A percentile compares a stretch with the other conserved stretches of the same genome.
These are phyloP conservation scores for Metarhizium brunneum DNA, from an alignment of 2,329 filamentous ascomycete genomes.

Conservation along the genomic window DNA sequence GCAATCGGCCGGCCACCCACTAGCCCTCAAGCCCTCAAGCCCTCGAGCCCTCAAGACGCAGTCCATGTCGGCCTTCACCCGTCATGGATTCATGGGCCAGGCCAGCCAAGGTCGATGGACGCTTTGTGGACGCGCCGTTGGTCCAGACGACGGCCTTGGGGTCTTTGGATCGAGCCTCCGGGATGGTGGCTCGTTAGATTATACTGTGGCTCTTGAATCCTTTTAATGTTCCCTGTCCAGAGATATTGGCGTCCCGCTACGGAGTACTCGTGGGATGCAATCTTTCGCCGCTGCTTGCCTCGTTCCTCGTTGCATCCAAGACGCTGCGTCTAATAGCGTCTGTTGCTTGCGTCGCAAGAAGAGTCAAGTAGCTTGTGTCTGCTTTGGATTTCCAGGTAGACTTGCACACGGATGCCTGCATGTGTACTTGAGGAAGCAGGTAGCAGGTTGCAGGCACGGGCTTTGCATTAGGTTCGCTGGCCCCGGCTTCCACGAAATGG, in stretches of 20 bases:
- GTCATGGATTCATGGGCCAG: neutral
- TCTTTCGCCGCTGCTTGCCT: neutral
- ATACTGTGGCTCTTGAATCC: neutral
- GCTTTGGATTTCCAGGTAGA: neutral
- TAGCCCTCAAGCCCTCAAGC: too few species aligned
- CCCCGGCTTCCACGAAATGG: neutral
- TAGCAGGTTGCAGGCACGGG: neutral
- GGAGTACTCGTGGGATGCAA: too few species aligned
- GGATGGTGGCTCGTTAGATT: conserved; percentile 7
- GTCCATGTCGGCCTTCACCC: too few species aligned
- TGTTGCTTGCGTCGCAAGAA: neutral
- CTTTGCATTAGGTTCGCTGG: neutral
- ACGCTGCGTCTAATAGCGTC: neutral
- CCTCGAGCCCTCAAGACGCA: too few species aligned
- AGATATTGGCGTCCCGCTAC: conserved; percentile 1
- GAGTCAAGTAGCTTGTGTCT: too few species aligned
- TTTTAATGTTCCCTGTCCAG: conserved; percentile 1
- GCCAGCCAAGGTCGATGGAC: neutral
- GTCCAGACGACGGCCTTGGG: neutral
- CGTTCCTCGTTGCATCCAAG: neutral
- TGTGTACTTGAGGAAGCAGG: neutral
- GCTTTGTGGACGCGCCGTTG: neutral
- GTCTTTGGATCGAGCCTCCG: conserved; percentile 1
- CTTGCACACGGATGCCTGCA: neutral
- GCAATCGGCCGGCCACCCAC: too few species aligned